Base-by-base conservation (phyloP, 495 filamentous ascomycete species). In the Cetradonia linearis region DNA sequence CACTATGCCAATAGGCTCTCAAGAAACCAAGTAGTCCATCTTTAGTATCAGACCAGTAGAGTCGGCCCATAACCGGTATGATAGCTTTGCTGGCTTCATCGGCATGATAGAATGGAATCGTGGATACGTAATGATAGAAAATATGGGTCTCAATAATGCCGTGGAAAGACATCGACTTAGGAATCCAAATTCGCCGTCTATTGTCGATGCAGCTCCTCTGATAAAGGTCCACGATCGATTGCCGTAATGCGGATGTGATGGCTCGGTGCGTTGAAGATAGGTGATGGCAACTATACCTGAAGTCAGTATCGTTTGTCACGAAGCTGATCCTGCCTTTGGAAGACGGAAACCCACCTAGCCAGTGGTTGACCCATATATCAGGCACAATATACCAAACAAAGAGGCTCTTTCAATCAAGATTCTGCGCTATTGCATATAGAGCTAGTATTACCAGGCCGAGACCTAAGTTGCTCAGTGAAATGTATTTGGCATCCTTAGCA, bases 361-460 rank as follows among this genome's bases (percentile, higher is more conserved):
- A 98, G 83, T 97, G 91, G 82, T 98, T 94, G 30, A 97, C 93
- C 91, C 91, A 96, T 66, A 97, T 76, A 71, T 96, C 97, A 11
- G 93, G 93, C 60, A 93, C 68, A 69, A 87, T 83, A 73, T 96
- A 98, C 91, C 92, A 96, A 44, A 97, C 85, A 33, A 86, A 72
- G 67, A 97, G 76, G 74, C 93, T 96, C 63, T 77, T 66, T 80
- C 83, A 91, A 68, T 92, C 91, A 66, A 84, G 95, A 57, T 72
- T 88, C 71, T 83, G 79, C 38, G 76, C 80, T 64, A 85, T 71
- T 62, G 82, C 74, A 65, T 82, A 83, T 59, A 86, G 71, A 28
- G 81, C 72, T 42, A 69, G 72, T 64, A 74, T 72, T 56, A 77
- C 77, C 64, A 89, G 72, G 59, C 76, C 76, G 44, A 95, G 72